Base-by-base conservation (phyloP, 2,329 filamentous ascomycete species). In the Penicillium sp. region DNA sequence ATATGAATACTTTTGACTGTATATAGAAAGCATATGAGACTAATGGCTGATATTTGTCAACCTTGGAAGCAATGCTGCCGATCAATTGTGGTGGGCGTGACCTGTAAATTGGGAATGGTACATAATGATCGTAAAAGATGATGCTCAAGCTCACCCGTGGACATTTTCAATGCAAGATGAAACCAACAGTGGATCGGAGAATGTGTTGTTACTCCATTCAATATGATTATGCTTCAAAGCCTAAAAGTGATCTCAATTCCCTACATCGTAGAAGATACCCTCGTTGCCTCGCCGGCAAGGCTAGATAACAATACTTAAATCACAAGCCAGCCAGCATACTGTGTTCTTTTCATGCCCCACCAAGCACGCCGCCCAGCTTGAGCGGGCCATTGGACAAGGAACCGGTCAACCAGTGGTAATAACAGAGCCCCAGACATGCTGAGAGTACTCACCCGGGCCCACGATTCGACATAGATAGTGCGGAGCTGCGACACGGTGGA, bases 401-500 rank as follows among this genome's bases (percentile, higher is more conserved):
- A 89, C 45, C 87, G 77, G 72, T 96, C 90, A 45, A 89, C 89
- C 39, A 95, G 77, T 60, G 78, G 76, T 54, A 88, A 74, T 53
- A 99, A 77, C 36, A 97, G 75, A 68, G 84, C 87, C 0, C 93
- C 94, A 36, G 90, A 96, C 55, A 97, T 72, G 75, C 93, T 97
- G 60, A 97, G 74, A 11, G 84, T 87, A 60, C 82, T 87, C 14
- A 96, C 89, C 14, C 94, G 83, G 3, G 94, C 93, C 88, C 92
- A 97, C 18, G 89, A 94, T 78, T 99, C 94, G 27, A 97, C 83
- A 70, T 94, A 99, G 13, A 97, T 79, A 9, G 89, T 87, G 58
- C 85, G 84, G 76, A 93, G 87, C 59, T 55, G 48, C 11, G 54
- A 49, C 50, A 55, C 48, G 7, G 50, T n/a, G 5, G 27, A 11